Percentiles rank a stretch among this genome's conserved stretches.
Conservation (phyloP, 2,329 filamentous ascomycete species). For the Sporothrix globosa region DNA sequence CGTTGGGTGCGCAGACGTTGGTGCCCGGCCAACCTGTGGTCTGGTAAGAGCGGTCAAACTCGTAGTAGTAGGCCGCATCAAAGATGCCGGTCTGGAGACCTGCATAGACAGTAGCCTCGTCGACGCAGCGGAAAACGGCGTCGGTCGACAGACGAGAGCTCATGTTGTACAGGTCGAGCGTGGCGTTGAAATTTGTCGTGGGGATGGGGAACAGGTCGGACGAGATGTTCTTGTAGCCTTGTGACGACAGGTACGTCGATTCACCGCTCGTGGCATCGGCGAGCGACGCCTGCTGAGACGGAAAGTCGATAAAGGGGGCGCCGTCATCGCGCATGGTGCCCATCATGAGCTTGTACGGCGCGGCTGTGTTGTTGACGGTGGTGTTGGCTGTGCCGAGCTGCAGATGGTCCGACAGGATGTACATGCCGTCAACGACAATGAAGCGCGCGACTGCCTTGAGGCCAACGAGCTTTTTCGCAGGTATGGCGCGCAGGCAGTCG, state of each 20-base stretch:
- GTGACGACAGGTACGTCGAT: constrained; percentile 43
- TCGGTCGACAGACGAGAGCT: constrained; percentile 60
- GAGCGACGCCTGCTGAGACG: constrained; percentile 38
- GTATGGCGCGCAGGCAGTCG: constrained; percentile 55
- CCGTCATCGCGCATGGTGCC: constrained; percentile 60
- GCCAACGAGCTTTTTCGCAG: constrained; percentile 47
- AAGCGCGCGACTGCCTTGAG: constrained; percentile 52
- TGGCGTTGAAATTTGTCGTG: constrained; percentile 47
- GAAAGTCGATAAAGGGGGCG: constrained; percentile 56
- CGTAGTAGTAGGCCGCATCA: constrained; percentile 59
- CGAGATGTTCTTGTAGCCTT: constrained; percentile 43
- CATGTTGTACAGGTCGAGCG: constrained; percentile 60
- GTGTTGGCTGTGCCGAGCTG: constrained; percentile 46
- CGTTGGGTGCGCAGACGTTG: constrained; percentile 52
- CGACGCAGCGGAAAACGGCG: constrained; percentile 61
- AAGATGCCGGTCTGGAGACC: constrained; percentile 52
- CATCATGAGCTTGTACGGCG: constrained; percentile 60
- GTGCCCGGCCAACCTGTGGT: constrained; percentile 58
- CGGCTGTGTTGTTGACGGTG: constrained; percentile 49
- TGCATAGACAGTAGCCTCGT: constrained; percentile 60
- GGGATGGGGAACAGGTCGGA: constrained; percentile 55
- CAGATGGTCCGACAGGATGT: constrained; percentile 53
- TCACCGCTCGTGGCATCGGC: constrained; percentile 37
- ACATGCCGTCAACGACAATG: constrained; percentile 62
- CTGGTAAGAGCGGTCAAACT: constrained; percentile 61